Conservation (phyloP, 257 asterid genomes). For the Penstemon davidsonii region DNA sequence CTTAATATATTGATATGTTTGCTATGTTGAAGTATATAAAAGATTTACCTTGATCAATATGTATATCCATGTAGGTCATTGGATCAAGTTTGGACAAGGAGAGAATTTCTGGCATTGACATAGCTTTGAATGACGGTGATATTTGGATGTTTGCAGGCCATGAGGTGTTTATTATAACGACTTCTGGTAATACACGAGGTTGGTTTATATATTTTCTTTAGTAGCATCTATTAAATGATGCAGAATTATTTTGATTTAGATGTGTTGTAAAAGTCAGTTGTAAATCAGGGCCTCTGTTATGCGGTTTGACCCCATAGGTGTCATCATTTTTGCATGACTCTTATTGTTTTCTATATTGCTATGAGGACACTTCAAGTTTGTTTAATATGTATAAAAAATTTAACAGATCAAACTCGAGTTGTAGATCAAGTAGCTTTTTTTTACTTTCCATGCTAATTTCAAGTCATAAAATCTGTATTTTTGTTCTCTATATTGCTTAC, state of each 20-base stretch:
- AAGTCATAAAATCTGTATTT: neutral
- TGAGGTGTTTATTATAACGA: conserved; percentile 76
- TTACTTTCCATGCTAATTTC: no score
- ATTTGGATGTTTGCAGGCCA: conserved; percentile 99
- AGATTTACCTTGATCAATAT: no score
- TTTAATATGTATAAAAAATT: no score
- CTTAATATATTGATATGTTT: no score
- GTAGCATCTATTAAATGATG: conserved; percentile 16
- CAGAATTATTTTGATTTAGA: conserved; percentile 10
- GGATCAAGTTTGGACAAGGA: conserved; percentile 82
- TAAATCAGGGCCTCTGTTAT: conserved; percentile 1
- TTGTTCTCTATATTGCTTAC: neutral
- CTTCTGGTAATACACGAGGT: conserved; percentile 98
- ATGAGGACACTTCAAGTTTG: conserved; percentile 51
- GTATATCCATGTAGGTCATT: conserved; percentile 57
- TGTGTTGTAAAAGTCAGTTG: conserved; percentile 14
- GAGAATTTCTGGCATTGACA: conserved; percentile 95
- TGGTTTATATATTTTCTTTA: conserved; percentile 29
- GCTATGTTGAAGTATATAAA: no score
- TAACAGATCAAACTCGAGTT: no score
- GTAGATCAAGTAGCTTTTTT: no score
- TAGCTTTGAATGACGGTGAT: conserved; percentile 78
- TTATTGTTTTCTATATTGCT: conserved; percentile 17
- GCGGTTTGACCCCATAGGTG: conserved; percentile 1
- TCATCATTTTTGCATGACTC: neutral